Conservation (phyloP, 2,329 filamentous ascomycete genomes). For the Penicillium sp. region DNA sequence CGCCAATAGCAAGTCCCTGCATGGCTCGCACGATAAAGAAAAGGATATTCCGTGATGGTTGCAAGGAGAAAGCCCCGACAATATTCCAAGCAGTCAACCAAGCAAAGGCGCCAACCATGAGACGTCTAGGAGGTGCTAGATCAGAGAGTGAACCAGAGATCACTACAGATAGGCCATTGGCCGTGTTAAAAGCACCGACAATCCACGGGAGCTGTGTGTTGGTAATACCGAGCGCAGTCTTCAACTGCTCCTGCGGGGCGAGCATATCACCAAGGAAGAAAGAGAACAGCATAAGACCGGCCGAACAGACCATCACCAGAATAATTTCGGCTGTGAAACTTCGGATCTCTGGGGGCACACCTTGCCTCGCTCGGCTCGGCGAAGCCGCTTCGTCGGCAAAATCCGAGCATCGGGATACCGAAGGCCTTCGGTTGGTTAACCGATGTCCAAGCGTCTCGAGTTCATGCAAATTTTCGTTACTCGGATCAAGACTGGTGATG, state of each 20-base stretch:
- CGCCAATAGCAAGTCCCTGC: slow-evolving; percentile 51
- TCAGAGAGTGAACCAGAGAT: slow-evolving; percentile 40
- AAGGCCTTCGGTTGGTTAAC: slow-evolving; percentile 20
- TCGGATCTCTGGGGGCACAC: slow-evolving; percentile 40
- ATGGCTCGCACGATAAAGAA: slow-evolving; percentile 42
- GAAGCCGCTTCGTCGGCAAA: slow-evolving; percentile 19
- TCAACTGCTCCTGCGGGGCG: slow-evolving; percentile 40
- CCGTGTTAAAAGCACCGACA: slow-evolving; percentile 42
- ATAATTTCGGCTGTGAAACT: slow-evolving; percentile 43
- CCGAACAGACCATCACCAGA: slow-evolving; percentile 44
- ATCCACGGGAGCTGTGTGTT: slow-evolving; percentile 46
- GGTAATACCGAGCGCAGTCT: slow-evolving; percentile 39
- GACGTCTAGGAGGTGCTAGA: slow-evolving; percentile 40
- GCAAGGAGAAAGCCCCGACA: slow-evolving; percentile 38
- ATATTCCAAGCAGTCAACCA: slow-evolving; percentile 46
- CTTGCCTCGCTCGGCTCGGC: slow-evolving; percentile 27
- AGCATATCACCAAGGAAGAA: slow-evolving; percentile 45
- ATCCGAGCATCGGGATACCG: slow-evolving; percentile 11
- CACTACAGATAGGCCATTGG: slow-evolving; percentile 46
- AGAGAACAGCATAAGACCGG: slow-evolving; percentile 45
- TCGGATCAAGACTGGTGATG: slow-evolving; percentile 11
- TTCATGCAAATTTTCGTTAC: slow-evolving; percentile 10
- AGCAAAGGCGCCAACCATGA: slow-evolving; percentile 45
- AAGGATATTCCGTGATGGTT: slow-evolving; percentile 33
- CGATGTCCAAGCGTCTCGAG: slow-evolving; percentile 13